Percentiles rank a stretch among this genome's conserved stretches.
Conservation (phyloP, 2,329 filamentous ascomycete species). For the Colletotrichum filicis region DNA sequence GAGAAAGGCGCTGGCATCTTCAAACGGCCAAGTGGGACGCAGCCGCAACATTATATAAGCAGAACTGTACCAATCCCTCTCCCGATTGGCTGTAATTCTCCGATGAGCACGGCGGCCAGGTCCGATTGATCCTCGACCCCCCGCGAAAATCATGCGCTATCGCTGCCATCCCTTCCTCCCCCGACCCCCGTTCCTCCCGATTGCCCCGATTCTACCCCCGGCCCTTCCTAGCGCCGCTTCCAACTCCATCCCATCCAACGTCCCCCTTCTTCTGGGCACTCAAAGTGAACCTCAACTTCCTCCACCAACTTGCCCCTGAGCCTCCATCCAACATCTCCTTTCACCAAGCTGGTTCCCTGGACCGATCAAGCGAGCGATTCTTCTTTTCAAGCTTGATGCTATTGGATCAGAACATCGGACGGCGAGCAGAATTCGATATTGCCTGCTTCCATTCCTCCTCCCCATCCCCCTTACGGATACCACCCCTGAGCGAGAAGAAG, state of each 20-base stretch:
- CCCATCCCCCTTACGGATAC: neutral
- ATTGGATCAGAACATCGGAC: conserved; percentile 23
- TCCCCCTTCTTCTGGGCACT: conserved; percentile 32
- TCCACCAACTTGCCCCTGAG: conserved; percentile 28
- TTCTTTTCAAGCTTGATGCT: conserved; percentile 10
- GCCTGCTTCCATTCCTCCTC: neutral
- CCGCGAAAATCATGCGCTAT: conserved; percentile 29
- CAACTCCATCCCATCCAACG: conserved; percentile 17
- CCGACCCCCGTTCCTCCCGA: too few relatives aligned
- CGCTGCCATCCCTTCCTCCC: neutral
- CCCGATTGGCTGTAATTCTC: conserved; percentile 26
- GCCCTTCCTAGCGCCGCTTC: neutral
- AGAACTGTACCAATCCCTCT: neutral
- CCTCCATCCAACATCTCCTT: conserved; percentile 25
- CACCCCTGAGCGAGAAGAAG: conserved; percentile 5
- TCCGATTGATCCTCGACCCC: conserved; percentile 32
- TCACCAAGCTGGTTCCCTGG: neutral
- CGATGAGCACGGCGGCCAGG: neutral
- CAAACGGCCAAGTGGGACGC: conserved; percentile 29
- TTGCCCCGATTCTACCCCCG: neutral
- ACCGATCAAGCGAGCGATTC: neutral
- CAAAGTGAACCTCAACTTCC: conserved; percentile 35
- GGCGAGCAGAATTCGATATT: neutral
- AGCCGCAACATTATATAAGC: conserved; percentile 23
- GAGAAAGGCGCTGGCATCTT: conserved; percentile 3